Conservation (phyloP, 176 grass and related monocot species). For the Oryza coarctata region DNA sequence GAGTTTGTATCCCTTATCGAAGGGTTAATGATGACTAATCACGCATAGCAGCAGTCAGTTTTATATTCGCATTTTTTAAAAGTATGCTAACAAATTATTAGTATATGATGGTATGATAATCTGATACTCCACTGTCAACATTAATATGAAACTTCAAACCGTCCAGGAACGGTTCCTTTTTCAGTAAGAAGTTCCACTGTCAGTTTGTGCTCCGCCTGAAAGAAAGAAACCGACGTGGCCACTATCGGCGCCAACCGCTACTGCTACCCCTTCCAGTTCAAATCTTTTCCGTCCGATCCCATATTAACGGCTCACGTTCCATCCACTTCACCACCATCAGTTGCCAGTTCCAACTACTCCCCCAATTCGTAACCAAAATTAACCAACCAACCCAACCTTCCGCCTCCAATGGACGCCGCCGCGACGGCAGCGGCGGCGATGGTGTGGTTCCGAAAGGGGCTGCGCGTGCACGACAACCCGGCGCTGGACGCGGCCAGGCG, state of each 20-base stretch:
- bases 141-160: too few relatives aligned
- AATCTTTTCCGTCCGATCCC: conserved; percentile 40
- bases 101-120: too few relatives aligned
- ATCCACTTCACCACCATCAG: neutral
- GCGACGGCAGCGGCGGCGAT: conserved; percentile 50
- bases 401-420: conserved; percentile 30
- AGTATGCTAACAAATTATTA: too few relatives aligned
- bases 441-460: conserved; percentile 92
- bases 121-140: too few relatives aligned
- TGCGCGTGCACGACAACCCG: conserved; percentile 93
- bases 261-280: conserved; percentile 32
- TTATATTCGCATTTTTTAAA: too few relatives aligned
- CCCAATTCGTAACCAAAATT: neutral
- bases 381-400: neutral
- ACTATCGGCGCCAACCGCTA: conserved; percentile 34
- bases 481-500: conserved; percentile 62
- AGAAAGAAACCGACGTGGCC: conserved; percentile 48
- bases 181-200: too few relatives aligned
- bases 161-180: too few relatives aligned
- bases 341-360: neutral
- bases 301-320: neutral
- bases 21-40: too few relatives aligned
- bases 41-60: too few relatives aligned
- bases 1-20: too few relatives aligned
- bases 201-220: too few relatives aligned